phyloP scores from a whole-genome alignment of 1,284 basidiomycete species.

The Moesziomyces sp. region DNA sequence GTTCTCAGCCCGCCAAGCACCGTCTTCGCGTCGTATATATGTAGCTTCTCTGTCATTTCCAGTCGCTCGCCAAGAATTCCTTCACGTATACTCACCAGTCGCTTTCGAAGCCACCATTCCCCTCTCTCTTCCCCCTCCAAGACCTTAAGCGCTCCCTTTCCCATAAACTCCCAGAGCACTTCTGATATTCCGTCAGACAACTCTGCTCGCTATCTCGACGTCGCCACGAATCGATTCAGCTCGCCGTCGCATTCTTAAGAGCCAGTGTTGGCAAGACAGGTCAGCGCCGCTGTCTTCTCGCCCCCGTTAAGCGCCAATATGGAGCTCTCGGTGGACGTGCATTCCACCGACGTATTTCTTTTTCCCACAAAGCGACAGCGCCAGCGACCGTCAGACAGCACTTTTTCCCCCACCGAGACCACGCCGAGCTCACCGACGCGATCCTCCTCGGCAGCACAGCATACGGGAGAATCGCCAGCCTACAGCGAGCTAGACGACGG shows the following conservation, averaged over 20 bases:
- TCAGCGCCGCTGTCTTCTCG: neutral
- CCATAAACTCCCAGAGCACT: no score
- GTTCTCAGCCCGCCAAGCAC: no score
- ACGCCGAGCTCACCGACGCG: neutral
- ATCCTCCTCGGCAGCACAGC: slow-evolving; percentile 2
- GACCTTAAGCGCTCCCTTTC: no score
- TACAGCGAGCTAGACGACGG: slow-evolving; percentile 21
- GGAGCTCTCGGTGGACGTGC: slow-evolving; percentile 33
- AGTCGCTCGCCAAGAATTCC: no score
- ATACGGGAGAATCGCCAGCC: slow-evolving; percentile 7
- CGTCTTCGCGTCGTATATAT: no score
- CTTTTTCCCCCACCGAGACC: neutral
- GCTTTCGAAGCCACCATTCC: no score
- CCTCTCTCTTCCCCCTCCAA: no score
- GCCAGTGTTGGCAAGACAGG: neutral
- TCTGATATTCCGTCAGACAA: no score
- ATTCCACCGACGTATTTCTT: slow-evolving; percentile 36
- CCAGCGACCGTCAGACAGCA: slow-evolving; percentile 6
- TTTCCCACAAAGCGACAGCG: slow-evolving; percentile 30
- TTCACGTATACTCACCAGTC: no score
- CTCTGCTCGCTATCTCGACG: no score
- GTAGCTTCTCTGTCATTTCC: neutral
- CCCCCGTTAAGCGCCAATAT: neutral
- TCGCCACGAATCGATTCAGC: neutral
- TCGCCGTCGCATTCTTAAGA: neutral